Conservation (phyloP, 106 monocot species). For the Allium sativum region DNA sequence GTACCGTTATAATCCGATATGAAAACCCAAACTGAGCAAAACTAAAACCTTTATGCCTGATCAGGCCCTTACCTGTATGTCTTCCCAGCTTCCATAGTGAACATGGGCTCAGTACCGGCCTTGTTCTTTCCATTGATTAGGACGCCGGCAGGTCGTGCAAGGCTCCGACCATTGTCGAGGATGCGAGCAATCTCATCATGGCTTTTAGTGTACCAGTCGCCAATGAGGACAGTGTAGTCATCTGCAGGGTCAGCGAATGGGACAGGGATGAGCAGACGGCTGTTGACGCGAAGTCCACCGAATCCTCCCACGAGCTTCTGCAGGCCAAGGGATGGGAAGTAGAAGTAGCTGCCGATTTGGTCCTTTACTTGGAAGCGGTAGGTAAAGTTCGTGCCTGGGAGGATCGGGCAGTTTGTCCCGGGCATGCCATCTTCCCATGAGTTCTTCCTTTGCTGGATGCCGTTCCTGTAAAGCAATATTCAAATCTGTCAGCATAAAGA, state of each 20-base stretch:
- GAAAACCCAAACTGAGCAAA: neutral
- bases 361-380: slow-evolving; percentile 84
- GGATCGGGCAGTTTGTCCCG: slow-evolving; percentile 81
- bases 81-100: slow-evolving; percentile 31
- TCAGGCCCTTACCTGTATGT: slow-evolving; percentile 20
- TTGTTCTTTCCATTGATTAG: slow-evolving; percentile 45
- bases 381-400: slow-evolving; percentile 51
- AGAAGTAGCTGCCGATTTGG: slow-evolving; percentile 82
- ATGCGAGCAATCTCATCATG: slow-evolving; percentile 20
- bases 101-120: slow-evolving; percentile 10
- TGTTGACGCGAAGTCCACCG: slow-evolving; percentile 57
- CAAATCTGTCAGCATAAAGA: neutral
- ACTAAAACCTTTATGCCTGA: neutral
- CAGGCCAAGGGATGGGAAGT: slow-evolving; percentile 71
- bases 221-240: slow-evolving; percentile 62
- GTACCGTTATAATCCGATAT: neutral
- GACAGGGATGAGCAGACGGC: slow-evolving; percentile 82
- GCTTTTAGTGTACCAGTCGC: slow-evolving; percentile 63
- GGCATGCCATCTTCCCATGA: slow-evolving; percentile 76
- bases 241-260: slow-evolving; percentile 63
- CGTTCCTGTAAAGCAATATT: slow-evolving; percentile 25
- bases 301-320: slow-evolving; percentile 73
- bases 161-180: slow-evolving; percentile 35
- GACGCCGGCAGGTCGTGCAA: slow-evolving; percentile 34
- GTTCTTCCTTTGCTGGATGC: slow-evolving; percentile 80